These are phyloP conservation scores for Cladophialophora exuberans DNA, from an alignment of 2,329 filamentous ascomycete species.

Conservation along the genomic window DNA sequence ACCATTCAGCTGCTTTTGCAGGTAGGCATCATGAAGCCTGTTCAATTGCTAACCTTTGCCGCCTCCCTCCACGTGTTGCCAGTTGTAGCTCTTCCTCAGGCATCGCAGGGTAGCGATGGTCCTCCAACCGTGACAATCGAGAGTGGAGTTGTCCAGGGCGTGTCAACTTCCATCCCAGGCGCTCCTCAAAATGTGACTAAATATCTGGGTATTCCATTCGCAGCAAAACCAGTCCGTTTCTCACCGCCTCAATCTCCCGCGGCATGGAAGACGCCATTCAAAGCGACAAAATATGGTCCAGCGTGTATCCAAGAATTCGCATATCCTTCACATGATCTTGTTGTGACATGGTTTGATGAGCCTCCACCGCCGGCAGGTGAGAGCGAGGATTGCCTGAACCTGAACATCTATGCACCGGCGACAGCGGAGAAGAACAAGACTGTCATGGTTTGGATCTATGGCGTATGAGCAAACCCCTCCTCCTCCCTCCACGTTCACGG, in stretches of 20 bases:
- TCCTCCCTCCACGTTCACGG: background rate
- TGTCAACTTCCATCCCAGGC: constrained; percentile 33
- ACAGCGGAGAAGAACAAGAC: constrained; percentile 34
- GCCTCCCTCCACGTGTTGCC: background rate
- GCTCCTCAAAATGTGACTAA: constrained; percentile 34
- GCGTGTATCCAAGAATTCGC: constrained; percentile 39
- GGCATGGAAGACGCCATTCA: constrained; percentile 28
- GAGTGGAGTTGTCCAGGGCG: constrained; percentile 36
- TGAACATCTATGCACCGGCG: constrained; percentile 45
- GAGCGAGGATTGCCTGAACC: constrained; percentile 46
- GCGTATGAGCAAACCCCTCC: background rate
- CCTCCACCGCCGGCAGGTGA: constrained; percentile 34
- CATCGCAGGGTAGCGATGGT: background rate
- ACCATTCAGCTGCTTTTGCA: background rate
- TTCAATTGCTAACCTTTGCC: background rate
- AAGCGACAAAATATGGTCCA: constrained; percentile 35
- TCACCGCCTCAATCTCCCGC: constrained; percentile 30
- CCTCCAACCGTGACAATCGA: constrained; percentile 34
- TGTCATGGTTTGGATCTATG: constrained; percentile 47
- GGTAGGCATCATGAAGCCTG: background rate
- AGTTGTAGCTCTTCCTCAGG: background rate
- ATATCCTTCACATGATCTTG: constrained; percentile 35
- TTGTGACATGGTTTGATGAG: constrained; percentile 33
- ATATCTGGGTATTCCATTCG: constrained; percentile 40
- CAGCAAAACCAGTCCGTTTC: constrained; percentile 36